Conservation (phyloP, 1,284 basidiomycete genomes). For the Coriolopsis trogii region DNA sequence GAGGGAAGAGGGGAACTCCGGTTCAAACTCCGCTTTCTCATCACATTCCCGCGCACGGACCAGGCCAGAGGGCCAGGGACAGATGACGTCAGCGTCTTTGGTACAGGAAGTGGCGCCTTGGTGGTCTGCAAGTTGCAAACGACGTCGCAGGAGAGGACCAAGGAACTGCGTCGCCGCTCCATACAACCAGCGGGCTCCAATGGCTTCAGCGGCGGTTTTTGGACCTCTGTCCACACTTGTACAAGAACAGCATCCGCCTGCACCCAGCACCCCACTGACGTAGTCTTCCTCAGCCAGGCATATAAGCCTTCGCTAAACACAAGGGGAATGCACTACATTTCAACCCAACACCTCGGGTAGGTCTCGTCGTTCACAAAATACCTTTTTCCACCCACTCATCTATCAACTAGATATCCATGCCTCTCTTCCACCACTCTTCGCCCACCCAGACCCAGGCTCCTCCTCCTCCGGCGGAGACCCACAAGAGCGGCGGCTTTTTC, state of each 20-base stretch:
- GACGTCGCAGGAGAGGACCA: background rate
- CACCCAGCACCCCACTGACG: slow-evolving; percentile 24
- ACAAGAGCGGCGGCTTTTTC: slow-evolving; percentile 23
- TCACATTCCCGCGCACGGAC: slow-evolving; percentile 52
- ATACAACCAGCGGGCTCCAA: slow-evolving; percentile 3
- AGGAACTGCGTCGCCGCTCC: slow-evolving; percentile 2
- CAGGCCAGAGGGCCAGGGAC: slow-evolving; percentile 14
- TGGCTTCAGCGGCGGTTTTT: slow-evolving; percentile 12
- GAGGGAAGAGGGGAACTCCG: slow-evolving; percentile 43
- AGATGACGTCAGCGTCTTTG: slow-evolving; percentile 18
- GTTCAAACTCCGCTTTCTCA: slow-evolving; percentile 36
- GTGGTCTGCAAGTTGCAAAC: background rate
- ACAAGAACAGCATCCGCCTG: background rate
- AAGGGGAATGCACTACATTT: background rate
- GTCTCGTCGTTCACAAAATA: background rate
- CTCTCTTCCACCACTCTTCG: slow-evolving; percentile 21
- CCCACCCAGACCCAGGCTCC: slow-evolving; percentile 19
- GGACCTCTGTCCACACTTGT: background rate
- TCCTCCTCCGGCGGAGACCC: slow-evolving; percentile 13
- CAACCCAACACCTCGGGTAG: background rate
- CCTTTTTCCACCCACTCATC: too few relatives aligned
- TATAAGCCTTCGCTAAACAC: slow-evolving; percentile 8
- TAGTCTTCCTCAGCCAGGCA: slow-evolving; percentile 5
- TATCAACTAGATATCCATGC: too few relatives aligned
- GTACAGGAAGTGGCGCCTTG: background rate